Evolutionary conservation across 148 eudicot genomes (phyloP), one percentile per base, ranked within the genome.

Genomic region (Persicaria maculosa): DNA sequence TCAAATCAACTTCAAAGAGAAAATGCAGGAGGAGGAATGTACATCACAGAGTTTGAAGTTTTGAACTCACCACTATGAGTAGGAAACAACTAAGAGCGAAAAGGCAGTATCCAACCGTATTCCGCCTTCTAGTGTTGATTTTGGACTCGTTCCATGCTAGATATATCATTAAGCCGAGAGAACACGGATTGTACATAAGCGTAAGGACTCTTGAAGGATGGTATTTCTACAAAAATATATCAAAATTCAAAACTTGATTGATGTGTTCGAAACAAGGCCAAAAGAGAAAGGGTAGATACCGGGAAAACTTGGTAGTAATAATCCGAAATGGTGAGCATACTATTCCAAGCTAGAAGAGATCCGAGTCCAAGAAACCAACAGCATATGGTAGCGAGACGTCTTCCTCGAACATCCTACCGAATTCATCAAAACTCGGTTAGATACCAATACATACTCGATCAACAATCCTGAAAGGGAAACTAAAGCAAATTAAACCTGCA

Each of bases 161-260:
- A 11, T 86, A 68, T 40, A 73, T 79, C 77, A 81, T 78, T 58
- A 80, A 50, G 71, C 81, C 90, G 57, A 89, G 58, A 11, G 93
- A 93, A 75, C 88, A 91, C 22, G 97, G 91, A 68, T 87, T 91
- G 64, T 89, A 89, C n/a, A 87, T 87, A 0, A 91, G 88, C 6
- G 97, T 87, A 61, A 91, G 91, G 43, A 91, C 93, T 77, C 97
- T 82, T 7, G 91, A 71, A 64, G 93, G 93, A 83, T 91, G 97
- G 76, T 91, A 91, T 11, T 75, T n/a, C 91, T 87, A 72, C 64
- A 31, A 68, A 74, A 62, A 31, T 2, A 31, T 31, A 69, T 14
- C 1, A 19, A 15, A 58, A 36, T 12, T 31, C 15, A 73, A 40
- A 31, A 31, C 40, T 31, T 31, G 40, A 31, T 31, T 31, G 40